Evolutionary conservation across 108 stramenopile species (phyloP), one percentile per base, ranked within the genome.

Genomic region (Cyclotella kingstonii): DNA sequence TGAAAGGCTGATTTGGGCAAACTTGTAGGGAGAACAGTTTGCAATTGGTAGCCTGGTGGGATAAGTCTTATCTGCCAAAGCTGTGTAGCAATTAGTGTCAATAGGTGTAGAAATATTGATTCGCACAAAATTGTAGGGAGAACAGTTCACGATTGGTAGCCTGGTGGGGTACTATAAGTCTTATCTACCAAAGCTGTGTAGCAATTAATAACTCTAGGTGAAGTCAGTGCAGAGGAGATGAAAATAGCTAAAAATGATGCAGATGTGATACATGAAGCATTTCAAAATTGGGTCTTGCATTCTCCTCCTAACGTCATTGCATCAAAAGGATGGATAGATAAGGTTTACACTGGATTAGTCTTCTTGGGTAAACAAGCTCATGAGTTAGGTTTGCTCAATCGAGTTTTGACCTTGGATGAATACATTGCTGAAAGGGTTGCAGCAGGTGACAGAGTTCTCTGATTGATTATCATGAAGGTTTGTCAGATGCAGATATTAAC

Each of bases 391-490:
- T 56, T 94, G 58, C 78, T 94, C 21, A 89, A 94, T 76, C 68
- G 70, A 17, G 61, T 90, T 0, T 28, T 88, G 49, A 90, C 92
- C 8, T 85, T 82, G 15, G 86, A 89, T 60, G 87, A 89, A 40
- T 94, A 94, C 54, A 68, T 94, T 39, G 63, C 81, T 45, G 82
- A 94, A 53, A 66, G 82, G 25, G 75, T 90, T 30, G 34, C 38
- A 38, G 89, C 81, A 4, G 85, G 85, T 9, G 87, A 87, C 54
- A 58, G 82, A 27, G 92, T 93, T 11, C 65, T 90, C 55, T 45
- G 55, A 17, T 59, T 79, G 40, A 34, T 73, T n/a, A n/a, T n/a
- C n/a, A n/a, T n/a, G n/a, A n/a, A n/a, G n/a, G n/a, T n/a, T n/a
- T n/a, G n/a, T n/a, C n/a, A n/a, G n/a, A n/a, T n/a, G n/a, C n/a